A percentile compares a stretch with the other conserved stretches of the same genome.
Conservation (phyloP, 257 asterid species). For the Primulina huaijiensis region DNA sequence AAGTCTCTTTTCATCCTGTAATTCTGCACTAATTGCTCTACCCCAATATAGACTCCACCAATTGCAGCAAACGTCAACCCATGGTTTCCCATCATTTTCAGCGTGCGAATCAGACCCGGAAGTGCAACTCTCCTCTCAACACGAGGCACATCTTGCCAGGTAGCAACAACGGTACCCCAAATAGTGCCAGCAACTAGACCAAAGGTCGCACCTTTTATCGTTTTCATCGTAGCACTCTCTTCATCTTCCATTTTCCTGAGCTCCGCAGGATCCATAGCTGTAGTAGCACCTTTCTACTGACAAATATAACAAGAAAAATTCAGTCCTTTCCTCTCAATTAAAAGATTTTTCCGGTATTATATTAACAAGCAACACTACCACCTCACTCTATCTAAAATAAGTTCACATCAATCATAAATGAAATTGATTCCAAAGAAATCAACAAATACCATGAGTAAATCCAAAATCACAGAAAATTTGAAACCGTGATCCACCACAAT, state of each 20-base stretch:
- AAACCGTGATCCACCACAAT: conserved; percentile 3
- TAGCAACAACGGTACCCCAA: conserved; percentile 89
- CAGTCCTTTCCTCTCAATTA: neutral
- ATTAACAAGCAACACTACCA: conserved; percentile 14
- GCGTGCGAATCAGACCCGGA: conserved; percentile 86
- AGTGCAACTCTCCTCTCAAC: conserved; percentile 92
- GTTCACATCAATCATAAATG: conserved; percentile 13
- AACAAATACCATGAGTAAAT: neutral
- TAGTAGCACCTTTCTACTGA: conserved; percentile 19
- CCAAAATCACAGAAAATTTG: neutral
- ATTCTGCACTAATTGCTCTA: conserved; percentile 71
- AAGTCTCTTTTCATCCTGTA: conserved; percentile 86
- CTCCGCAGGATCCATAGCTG: conserved; percentile 66
- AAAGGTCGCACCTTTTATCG: conserved; percentile 69
- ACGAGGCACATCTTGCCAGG: conserved; percentile 98
- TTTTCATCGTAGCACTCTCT: conserved; percentile 54
- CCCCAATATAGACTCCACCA: conserved; percentile 90
- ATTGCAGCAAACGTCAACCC: conserved; percentile 93
- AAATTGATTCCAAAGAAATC: neutral
- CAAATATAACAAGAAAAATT: conserved; percentile 4
- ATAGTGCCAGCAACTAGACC: conserved; percentile 85
- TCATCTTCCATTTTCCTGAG: conserved; percentile 82
- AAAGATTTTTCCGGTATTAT: too few relatives aligned
- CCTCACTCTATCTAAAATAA: conserved; percentile 3
- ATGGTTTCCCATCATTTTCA: conserved; percentile 90